These are phyloP conservation scores for Jimgerdemannia flammicorona DNA, from an alignment of 192 early-diverging fungal genomes.

Conservation along the genomic window DNA sequence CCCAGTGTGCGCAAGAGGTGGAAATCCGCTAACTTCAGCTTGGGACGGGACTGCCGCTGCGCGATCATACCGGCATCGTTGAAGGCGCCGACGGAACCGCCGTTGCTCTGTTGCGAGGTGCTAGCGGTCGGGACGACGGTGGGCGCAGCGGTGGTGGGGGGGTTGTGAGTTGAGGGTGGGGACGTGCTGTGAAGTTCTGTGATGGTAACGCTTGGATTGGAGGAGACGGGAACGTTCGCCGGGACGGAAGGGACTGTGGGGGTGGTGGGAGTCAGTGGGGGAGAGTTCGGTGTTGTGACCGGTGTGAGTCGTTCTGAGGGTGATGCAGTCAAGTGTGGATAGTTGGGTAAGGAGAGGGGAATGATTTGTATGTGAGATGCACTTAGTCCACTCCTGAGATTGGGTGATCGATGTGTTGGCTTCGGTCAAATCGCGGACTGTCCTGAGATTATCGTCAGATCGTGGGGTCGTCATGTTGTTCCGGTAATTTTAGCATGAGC, in stretches of 20 bases:
- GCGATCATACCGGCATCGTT: constrained; percentile 28
- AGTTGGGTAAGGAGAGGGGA: background rate
- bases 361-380: background rate
- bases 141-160: background rate
- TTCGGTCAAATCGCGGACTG: too few relatives aligned
- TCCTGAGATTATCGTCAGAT: too few relatives aligned
- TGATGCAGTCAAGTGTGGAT: background rate
- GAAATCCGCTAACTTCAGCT: constrained; percentile 73
- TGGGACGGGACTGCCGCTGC: constrained; percentile 35
- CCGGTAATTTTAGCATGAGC: too few relatives aligned
- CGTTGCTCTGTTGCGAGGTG: background rate
- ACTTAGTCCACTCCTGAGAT: background rate
- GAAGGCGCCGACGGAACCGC: constrained; percentile 11
- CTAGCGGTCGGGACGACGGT: background rate
- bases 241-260: background rate
- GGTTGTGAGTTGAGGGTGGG: background rate
- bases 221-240: background rate
- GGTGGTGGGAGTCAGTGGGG: background rate
- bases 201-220: background rate
- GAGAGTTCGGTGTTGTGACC: background rate
- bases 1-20: constrained; percentile 86
- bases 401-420: background rate
- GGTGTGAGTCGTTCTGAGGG: background rate
- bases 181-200: background rate
- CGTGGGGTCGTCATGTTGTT: too few relatives aligned